Evolutionary conservation across 108 stramenopile genomes (phyloP).

Genomic region (Discostella pseudostelligera): DNA sequence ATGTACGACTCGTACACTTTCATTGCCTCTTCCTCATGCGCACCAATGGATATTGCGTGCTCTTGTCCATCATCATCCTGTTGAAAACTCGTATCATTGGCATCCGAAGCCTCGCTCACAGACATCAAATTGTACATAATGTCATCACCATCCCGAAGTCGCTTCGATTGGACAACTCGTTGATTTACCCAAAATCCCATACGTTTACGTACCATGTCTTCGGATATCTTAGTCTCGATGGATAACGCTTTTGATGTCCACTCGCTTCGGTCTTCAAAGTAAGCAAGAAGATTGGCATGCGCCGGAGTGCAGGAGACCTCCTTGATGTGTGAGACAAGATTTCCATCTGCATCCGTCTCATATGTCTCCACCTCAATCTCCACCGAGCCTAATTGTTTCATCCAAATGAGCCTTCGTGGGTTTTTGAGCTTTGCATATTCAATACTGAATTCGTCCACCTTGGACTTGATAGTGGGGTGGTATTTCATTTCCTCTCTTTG

Average conservation of each 20-base stretch:
- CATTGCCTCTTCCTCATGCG: conserved; percentile 84
- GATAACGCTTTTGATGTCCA: conserved; percentile 79
- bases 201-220: conserved; percentile 64
- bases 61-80: conserved; percentile 62
- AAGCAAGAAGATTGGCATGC: conserved; percentile 88
- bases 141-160: conserved; percentile 11
- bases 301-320: conserved; percentile 85
- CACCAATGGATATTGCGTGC: conserved; percentile 64
- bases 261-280: conserved; percentile 80
- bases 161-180: conserved; percentile 59
- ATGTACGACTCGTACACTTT: conserved; percentile 82
- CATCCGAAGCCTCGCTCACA: conserved; percentile 41
- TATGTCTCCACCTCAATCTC: conserved; percentile 89
- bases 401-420: conserved; percentile 88
- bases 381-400: conserved; percentile 85
- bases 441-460: conserved; percentile 64
- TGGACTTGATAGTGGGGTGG: conserved; percentile 74
- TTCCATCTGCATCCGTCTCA: conserved; percentile 57
- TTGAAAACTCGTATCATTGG: conserved; percentile 48
- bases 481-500: conserved; percentile 77
- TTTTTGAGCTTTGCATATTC: conserved; percentile 90
- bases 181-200: conserved; percentile 87
- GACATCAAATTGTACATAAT: conserved; percentile 28
- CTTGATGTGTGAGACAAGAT: conserved; percentile 50
- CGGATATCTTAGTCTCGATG: conserved; percentile 67